A percentile compares a stretch with the other conserved stretches of the same genome.
phyloP scores from a whole-genome alignment of 768 basidiomycete species.

The Pisolithus albus region DNA sequence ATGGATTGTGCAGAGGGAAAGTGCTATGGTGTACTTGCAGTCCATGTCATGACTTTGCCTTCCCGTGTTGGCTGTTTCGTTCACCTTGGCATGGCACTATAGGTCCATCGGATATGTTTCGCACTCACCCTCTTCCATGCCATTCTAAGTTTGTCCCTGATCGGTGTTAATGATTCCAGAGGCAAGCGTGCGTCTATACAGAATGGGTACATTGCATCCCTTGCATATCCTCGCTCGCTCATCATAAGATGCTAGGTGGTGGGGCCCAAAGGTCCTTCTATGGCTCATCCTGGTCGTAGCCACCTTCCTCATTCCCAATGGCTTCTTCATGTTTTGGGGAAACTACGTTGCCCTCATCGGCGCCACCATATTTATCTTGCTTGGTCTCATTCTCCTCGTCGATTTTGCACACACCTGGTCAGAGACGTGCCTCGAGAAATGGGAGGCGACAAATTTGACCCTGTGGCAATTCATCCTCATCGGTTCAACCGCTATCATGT shows the following conservation, averaged over 20 bases:
- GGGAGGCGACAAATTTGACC: conserved; percentile 82
- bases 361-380: conserved; percentile 90
- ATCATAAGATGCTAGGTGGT: conserved; percentile 61
- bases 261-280: conserved; percentile 92
- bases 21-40: conserved; percentile 95
- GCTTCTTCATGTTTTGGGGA: conserved; percentile 97
- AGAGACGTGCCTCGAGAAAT: conserved; percentile 92
- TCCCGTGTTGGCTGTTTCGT: background rate
- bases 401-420: conserved; percentile 99
- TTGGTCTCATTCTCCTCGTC: conserved; percentile 93
- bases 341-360: conserved; percentile 90
- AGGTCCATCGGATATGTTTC: conserved; percentile 96
- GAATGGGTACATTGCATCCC: conserved; percentile 65
- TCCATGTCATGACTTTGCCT: conserved; percentile 33
- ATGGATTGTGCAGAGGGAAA: conserved; percentile 82
- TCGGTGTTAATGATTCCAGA: conserved; percentile 84
- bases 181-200: conserved; percentile 93
- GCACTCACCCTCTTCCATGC: conserved; percentile 86
- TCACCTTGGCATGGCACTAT: conserved; percentile 4
- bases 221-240: conserved; percentile 7
- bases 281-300: conserved; percentile 79
- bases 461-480: conserved; percentile 97
- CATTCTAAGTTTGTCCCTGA: conserved; percentile 67
- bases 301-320: conserved; percentile 94
- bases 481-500: conserved; percentile 86